Evolutionary conservation across 140 eudicot genomes (phyloP).

Genomic region (Stevia rebaudiana): DNA sequence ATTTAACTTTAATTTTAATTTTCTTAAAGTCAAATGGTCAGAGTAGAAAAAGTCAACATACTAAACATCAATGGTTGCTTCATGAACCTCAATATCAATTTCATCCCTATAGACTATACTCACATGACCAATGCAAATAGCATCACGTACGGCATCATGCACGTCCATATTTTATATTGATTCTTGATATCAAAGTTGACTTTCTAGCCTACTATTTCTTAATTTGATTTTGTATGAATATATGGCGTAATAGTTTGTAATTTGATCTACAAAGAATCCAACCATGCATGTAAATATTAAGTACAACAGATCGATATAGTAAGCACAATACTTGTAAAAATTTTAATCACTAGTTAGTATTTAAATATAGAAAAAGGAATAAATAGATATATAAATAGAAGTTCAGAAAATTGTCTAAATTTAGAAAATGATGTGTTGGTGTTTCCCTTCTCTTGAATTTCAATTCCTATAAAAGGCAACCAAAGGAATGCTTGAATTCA

Average conservation of each 20-base stretch:
- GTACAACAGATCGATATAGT: background rate
- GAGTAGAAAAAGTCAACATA: constrained; percentile 22
- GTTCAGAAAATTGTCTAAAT: constrained; percentile 19
- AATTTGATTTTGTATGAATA: too few relatives aligned
- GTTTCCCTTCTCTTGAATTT: constrained; percentile 1
- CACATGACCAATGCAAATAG: constrained; percentile 3
- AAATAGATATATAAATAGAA: constrained; percentile 9
- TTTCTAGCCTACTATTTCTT: too few relatives aligned
- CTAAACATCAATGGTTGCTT: constrained; percentile 84
- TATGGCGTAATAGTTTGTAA: too few relatives aligned
- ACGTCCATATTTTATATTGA: too few relatives aligned
- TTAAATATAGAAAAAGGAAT: background rate
- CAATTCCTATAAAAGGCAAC: constrained; percentile 32
- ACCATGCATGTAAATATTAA: background rate
- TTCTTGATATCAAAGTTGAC: too few relatives aligned
- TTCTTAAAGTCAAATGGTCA: background rate
- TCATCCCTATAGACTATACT: too few relatives aligned
- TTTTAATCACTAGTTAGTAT: constrained; percentile 1
- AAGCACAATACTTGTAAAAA: background rate
- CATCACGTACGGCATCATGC: too few relatives aligned
- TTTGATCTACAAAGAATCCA: background rate
- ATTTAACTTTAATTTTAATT: background rate
- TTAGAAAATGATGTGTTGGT: constrained; percentile 20
- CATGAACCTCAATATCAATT: constrained; percentile 91
- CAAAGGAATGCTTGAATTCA: constrained; percentile 15